These are phyloP conservation scores for Straminergon stramineum DNA, from an alignment of 225 moss, liverwort and hornwort species.

Conservation along the genomic window DNA sequence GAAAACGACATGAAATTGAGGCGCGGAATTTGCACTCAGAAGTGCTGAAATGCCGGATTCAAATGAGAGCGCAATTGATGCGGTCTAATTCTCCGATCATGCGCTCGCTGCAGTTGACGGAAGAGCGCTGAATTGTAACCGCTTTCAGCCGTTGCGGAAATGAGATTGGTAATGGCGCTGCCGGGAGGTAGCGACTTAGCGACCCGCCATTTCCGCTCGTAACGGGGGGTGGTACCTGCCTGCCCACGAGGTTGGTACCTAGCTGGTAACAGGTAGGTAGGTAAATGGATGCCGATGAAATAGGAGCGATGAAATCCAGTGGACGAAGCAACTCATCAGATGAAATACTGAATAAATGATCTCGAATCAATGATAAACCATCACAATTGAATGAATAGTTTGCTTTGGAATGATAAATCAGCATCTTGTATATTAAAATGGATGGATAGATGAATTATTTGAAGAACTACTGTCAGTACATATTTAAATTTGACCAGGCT, in stretches of 20 bases:
- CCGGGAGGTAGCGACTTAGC: neutral
- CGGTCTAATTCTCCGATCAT: neutral
- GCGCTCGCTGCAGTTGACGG: neutral
- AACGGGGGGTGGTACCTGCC: neutral
- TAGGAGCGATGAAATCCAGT: neutral
- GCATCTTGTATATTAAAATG: neutral
- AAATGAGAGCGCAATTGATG: neutral
- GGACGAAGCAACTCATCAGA: neutral
- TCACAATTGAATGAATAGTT: neutral
- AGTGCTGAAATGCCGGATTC: neutral
- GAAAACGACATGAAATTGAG: neutral
- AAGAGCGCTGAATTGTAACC: slow-evolving; percentile 15
- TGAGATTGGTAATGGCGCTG: neutral
- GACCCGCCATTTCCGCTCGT: too few relatives aligned
- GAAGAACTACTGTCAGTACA: neutral
- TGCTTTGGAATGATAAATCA: neutral
- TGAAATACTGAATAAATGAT: neutral
- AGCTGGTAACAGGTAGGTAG: neutral
- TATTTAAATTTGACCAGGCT: neutral
- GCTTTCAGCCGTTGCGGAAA: slow-evolving; percentile 15
- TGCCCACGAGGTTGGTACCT: neutral
- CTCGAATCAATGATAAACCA: neutral
- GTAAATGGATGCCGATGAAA: neutral
- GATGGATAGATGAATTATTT: neutral
- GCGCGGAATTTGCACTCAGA: neutral